Evolutionary conservation across 2,329 filamentous ascomycete genomes (phyloP).

Genomic region (Ascochyta fabae): DNA sequence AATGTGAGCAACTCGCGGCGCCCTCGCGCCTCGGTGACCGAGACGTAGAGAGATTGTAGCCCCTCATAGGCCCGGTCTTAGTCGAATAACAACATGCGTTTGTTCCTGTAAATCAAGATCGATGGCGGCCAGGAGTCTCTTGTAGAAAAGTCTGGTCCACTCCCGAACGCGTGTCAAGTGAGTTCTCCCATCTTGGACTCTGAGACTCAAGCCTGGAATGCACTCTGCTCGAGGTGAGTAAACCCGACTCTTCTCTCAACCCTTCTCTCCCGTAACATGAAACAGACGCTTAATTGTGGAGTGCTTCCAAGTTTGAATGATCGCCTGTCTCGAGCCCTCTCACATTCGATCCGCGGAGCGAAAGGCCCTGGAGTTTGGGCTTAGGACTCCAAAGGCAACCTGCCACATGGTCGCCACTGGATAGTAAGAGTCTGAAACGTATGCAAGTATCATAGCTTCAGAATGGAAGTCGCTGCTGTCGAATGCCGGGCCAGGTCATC

Average conservation of each 20-base stretch:
- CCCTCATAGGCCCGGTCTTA: neutral
- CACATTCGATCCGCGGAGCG: neutral
- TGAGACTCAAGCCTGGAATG: neutral
- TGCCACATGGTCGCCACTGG: neutral
- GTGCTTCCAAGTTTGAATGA: neutral
- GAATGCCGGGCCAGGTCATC: neutral
- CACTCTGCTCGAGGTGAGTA: neutral
- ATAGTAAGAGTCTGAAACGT: neutral
- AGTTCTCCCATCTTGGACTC: neutral
- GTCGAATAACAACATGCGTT: neutral
- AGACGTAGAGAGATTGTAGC: neutral
- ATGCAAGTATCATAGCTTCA: neutral
- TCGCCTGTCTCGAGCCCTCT: neutral
- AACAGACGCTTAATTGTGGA: neutral
- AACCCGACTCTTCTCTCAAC: neutral
- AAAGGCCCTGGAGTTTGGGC: neutral
- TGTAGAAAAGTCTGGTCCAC: neutral
- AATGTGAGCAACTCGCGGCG: neutral
- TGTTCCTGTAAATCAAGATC: neutral
- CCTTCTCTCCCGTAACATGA: neutral
- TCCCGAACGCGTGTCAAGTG: neutral
- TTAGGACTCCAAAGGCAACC: neutral
- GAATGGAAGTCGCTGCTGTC: neutral
- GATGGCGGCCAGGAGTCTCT: neutral
- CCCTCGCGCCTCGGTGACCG: constrained; percentile 9